Conservation (phyloP, 805 yeast genomes). For the Cyberlindnera galapagoensis region DNA sequence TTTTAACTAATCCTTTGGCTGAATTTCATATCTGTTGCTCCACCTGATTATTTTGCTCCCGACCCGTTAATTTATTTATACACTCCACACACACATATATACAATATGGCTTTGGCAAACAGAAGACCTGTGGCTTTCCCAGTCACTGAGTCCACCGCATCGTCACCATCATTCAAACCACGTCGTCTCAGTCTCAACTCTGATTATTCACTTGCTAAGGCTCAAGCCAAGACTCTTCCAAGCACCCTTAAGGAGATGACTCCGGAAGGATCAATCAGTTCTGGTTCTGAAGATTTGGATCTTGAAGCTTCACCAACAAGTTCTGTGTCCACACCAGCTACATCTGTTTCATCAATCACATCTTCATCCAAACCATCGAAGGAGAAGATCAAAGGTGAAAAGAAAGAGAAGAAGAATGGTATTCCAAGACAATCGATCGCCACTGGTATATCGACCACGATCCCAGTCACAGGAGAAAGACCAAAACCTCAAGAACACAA, state of each 20-base stretch:
- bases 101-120: slow-evolving; percentile 56
- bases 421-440: slow-evolving; percentile 32
- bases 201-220: slow-evolving; percentile 13
- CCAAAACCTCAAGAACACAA: slow-evolving; percentile 64
- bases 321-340: slow-evolving; percentile 14
- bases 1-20: slow-evolving; percentile 24
- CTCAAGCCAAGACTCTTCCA: slow-evolving; percentile 7
- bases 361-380: slow-evolving; percentile 8
- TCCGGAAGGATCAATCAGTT: slow-evolving; percentile 15
- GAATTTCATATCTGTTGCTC: background rate
- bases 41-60: slow-evolving; percentile 1
- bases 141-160: slow-evolving; percentile 24
- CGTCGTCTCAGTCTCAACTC: slow-evolving; percentile 23
- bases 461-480: slow-evolving; percentile 73
- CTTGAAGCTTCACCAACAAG: slow-evolving; percentile 23
- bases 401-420: slow-evolving; percentile 21
- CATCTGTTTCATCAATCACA: slow-evolving; percentile 15
- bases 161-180: slow-evolving; percentile 25
- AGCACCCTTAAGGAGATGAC: slow-evolving; percentile 20
- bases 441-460: slow-evolving; percentile 69
- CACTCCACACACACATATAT: background rate
- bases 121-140: slow-evolving; percentile 58
- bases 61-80: no score
- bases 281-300: slow-evolving; percentile 20
- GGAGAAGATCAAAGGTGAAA: slow-evolving; percentile 13